Evolutionary conservation across 495 filamentous ascomycete species (phyloP), one percentile per base, ranked within the genome.

Genomic region (Opeltia flavorubescens): DNA sequence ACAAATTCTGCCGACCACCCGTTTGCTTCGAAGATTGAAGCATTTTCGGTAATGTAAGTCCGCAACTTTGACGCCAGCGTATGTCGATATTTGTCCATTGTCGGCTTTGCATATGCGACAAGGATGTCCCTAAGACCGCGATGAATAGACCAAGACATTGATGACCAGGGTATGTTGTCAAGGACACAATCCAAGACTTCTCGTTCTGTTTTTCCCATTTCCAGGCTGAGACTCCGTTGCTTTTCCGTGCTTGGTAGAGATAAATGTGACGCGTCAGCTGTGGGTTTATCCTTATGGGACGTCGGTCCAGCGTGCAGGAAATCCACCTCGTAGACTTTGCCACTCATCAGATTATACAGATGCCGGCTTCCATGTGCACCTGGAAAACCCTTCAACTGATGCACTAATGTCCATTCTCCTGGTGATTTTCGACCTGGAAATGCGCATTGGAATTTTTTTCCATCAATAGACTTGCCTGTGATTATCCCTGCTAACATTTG

Each of bases 61-160:
- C 23, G 44, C 2, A 66, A 48, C 12, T 48, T 39, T 5, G 38
- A 29, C 2, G 62, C 62, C 1, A 66, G 47, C 8, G 1, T 5
- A 8, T 12, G 11, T 4, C 62, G 58, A 31, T 53, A 55, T 25
- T 13, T 20, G 34, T 64, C 50, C 62, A 64, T 64, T 1, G 50
- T 46, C 1, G 46, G 35, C 34, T 55, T 52, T 0, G 46, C 56
- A 46, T 57, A 63, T 23, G 62, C 56, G 12, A 61, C 46, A 0
- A 65, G 51, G 8, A 65, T 11, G 49, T 59, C 56, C 2, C 53
- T 56, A 33, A 65, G 43, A 1, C 62, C 62, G 13, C 62, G 59
- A 52, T 64, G 62, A 43, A 57, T 15, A 48, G 62, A 64, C 62
- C 62, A 65, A 8, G 58, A 57, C 13, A 64, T 39, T 24, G 47